Evolutionary conservation across 1,284 basidiomycete genomes (phyloP), one percentile per base, ranked within the genome.

Genomic region (Crepidotus sp.): DNA sequence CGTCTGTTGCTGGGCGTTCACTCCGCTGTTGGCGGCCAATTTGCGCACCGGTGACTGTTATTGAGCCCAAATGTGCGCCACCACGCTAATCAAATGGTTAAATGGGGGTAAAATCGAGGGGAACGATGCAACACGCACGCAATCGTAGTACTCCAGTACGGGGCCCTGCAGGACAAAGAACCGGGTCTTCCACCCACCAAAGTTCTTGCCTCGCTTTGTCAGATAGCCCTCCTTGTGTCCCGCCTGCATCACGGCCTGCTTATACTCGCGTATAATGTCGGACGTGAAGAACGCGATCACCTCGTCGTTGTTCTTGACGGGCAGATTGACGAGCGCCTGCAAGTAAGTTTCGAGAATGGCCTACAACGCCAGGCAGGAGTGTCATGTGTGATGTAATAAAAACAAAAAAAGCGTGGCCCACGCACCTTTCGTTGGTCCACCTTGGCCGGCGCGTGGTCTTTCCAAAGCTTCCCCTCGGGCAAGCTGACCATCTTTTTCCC

Each of bases 161-260:
- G 89, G 78, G 7, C 92, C 83, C 64, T 91, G 79, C 35, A 98
- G 70, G 6, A 96, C 85, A 58, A 98, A 98, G 64, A 84, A 98
- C 34, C 95, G 75, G 24, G 91, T 92, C 61, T 94, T 94, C 93
- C 93, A 96, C 1, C 87, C 89, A 41, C 93, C 93, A 63, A 98
- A 94, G 59, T 92, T 96, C 67, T 96, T 92, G 15, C 94, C 94
- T 53, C 93, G 79, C 66, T 98, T 98, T 21, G 95, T 97, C 36
- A 97, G 70, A 63, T 95, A 98, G 15, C 95, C 95, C 65, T 93
- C 93, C 65, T 92, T 96, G 68, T 87, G 83, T n/a, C 80, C 86
- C 3, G 74, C 75, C 59, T 88, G 82, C 60, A 80, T 76, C 32
- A 86, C 83, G 11, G 82, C 82, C 50, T 78, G 78, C 59, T 76